Conservation (phyloP, 768 basidiomycete genomes). For the Phanerodontia chrysosporium region DNA sequence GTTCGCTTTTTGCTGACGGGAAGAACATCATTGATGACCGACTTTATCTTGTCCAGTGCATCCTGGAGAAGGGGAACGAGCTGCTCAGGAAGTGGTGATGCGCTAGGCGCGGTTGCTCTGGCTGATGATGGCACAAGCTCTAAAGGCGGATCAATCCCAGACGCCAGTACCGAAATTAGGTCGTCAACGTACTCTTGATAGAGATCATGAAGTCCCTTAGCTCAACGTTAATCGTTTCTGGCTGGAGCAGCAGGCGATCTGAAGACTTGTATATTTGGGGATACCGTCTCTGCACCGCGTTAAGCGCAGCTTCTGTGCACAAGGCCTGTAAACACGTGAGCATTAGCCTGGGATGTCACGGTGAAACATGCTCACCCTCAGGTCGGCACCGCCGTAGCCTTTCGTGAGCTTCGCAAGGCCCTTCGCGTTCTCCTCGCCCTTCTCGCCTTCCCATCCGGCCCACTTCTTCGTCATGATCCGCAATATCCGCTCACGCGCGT, state of each 20-base stretch:
- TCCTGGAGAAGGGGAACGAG: slow-evolving; percentile 73
- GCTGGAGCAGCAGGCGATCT: slow-evolving; percentile 79
- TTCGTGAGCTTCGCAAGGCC: slow-evolving; percentile 88
- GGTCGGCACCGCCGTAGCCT: slow-evolving; percentile 96
- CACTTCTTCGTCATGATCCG: slow-evolving; percentile 87
- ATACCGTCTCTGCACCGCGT: slow-evolving; percentile 93
- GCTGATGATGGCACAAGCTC: slow-evolving; percentile 95
- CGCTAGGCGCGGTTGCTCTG: slow-evolving; percentile 81
- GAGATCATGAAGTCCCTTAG: slow-evolving; percentile 97
- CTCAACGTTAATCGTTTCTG: slow-evolving; percentile 79
- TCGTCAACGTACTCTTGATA: slow-evolving; percentile 87
- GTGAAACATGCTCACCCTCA: slow-evolving; percentile 57
- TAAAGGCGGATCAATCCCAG: slow-evolving; percentile 35
- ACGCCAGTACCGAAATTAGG: too few species aligned
- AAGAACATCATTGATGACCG: slow-evolving; percentile 65
- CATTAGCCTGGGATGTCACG: not conserved
- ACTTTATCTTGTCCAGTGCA: slow-evolving; percentile 67
- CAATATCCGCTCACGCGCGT: slow-evolving; percentile 85
- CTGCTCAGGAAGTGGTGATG: slow-evolving; percentile 80
- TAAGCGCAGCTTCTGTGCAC: slow-evolving; percentile 94
- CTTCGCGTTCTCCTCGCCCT: slow-evolving; percentile 43
- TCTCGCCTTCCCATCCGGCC: slow-evolving; percentile 71
- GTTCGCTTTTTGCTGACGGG: slow-evolving; percentile 78
- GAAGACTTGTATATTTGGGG: slow-evolving; percentile 95
- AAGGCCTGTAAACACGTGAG: slow-evolving; percentile 56